Evolutionary conservation across 441 rosid species (phyloP), one percentile per base, ranked within the genome.

Genomic region (Syzygium malaccense): DNA sequence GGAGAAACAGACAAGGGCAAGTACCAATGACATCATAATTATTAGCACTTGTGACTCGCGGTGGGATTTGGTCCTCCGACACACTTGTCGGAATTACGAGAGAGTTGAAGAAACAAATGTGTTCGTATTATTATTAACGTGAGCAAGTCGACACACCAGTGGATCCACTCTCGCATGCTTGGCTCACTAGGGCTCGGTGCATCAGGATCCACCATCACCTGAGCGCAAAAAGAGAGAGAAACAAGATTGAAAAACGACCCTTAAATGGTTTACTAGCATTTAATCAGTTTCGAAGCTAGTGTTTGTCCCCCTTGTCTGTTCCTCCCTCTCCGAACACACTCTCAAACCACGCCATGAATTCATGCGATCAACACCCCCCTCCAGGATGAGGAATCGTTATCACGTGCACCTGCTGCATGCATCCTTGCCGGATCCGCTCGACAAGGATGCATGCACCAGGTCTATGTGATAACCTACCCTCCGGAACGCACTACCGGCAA

Each of bases 131-230:
- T 62, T 87, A 5, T 55, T 88, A 54, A 8, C 23, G 57, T 15
- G 87, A 56, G 32, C 20, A 12, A 28, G 89, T 23, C 51, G 56
- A 86, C 20, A 26, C 54, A 98, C 99, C 99, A 98, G 86, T 98
- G 99, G 78, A 95, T 93, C 96, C 97, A 97, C 89, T 98, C 99
- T 90, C 98, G 92, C 92, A 94, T 88, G 92, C 89, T 91, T 8
- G 99, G 99, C 90, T 98, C 98, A 84, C 98, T 96, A 12, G 99
- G 99, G 86, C 98, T 97, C 25, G 99, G 99, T 54, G 99, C 98
- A 89, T 97, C 99, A 85, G 99, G 98, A 91, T 97, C 98, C 55
- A 94, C 95, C 99, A 97, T 95, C 90, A 96, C 93, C 98, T 95
- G 57, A 55, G 20, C 87, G 56, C 57, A 51, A 56, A 20, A 55